Evolutionary conservation across 805 yeast genomes (phyloP).

Genomic region (Teunomyces cretensis): DNA sequence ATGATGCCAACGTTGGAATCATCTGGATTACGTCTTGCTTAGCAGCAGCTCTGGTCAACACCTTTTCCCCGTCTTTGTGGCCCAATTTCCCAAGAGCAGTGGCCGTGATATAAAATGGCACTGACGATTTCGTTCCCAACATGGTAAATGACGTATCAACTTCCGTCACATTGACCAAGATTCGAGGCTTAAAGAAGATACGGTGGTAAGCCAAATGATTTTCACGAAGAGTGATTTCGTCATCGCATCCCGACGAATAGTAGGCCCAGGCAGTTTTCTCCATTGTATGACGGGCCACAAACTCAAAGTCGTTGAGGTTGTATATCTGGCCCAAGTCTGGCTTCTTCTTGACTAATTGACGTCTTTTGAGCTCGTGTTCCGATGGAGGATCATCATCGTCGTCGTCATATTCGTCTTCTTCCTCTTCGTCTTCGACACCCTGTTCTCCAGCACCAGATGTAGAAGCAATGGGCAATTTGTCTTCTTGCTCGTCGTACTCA

Average conservation of each 20-base stretch:
- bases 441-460: not conserved
- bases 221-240: conserved; percentile 85
- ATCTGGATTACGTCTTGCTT: conserved; percentile 72
- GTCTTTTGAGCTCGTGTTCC: conserved; percentile 25
- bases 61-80: conserved; percentile 89
- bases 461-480: conserved; percentile 21
- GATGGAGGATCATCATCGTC: conserved; percentile 38
- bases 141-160: conserved; percentile 71
- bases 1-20: conserved; percentile 91
- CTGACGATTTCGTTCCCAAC: conserved; percentile 66
- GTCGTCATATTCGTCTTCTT: conserved; percentile 28
- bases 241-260: conserved; percentile 89
- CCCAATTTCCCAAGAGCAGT: conserved; percentile 92
- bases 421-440: conserved; percentile 9
- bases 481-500: conserved; percentile 44
- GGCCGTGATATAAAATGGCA: conserved; percentile 88
- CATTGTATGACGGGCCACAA: conserved; percentile 76
- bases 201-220: conserved; percentile 89
- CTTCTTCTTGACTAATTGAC: conserved; percentile 36
- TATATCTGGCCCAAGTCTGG: conserved; percentile 72
- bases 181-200: conserved; percentile 80
- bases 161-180: conserved; percentile 76
- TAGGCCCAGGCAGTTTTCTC: conserved; percentile 86
- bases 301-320: conserved; percentile 84
- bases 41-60: conserved; percentile 80